Percentiles rank a stretch among this genome's conserved stretches.
Evolutionary conservation across 2,329 filamentous ascomycete genomes (phyloP).

Genomic region (Fusarium multiceps): DNA sequence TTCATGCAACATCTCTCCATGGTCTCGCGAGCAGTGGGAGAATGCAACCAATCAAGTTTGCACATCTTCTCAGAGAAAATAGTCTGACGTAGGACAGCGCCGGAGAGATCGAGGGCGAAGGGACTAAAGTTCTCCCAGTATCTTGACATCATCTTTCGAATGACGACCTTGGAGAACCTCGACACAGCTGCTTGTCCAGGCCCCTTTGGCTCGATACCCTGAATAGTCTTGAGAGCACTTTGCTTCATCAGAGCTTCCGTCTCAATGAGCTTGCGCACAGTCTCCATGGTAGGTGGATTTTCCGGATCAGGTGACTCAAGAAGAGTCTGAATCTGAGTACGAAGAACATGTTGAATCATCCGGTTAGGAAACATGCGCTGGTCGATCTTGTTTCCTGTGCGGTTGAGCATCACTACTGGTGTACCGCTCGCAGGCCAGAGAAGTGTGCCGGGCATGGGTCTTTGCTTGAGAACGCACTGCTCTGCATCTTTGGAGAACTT

Average conservation of each 20-base stretch:
- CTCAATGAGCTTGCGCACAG: slow-evolving; percentile 61
- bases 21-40: slow-evolving; percentile 70
- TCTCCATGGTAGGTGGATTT: slow-evolving; percentile 58
- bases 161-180: slow-evolving; percentile 54
- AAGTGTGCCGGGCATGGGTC: slow-evolving; percentile 76
- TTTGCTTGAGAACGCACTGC: slow-evolving; percentile 53
- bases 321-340: slow-evolving; percentile 55
- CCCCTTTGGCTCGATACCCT: slow-evolving; percentile 22
- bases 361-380: slow-evolving; percentile 67
- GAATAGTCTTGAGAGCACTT: slow-evolving; percentile 21
- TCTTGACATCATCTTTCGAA: slow-evolving; percentile 75
- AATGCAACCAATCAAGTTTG: slow-evolving; percentile 81
- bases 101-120: slow-evolving; percentile 73
- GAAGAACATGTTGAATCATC: slow-evolving; percentile 61
- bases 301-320: slow-evolving; percentile 44
- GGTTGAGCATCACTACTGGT: slow-evolving; percentile 47
- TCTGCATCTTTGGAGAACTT: slow-evolving; percentile 69
- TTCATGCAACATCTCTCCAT: slow-evolving; percentile 73
- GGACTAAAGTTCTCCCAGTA: slow-evolving; percentile 76
- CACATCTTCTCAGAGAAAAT: slow-evolving; percentile 79
- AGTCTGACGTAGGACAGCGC: slow-evolving; percentile 74
- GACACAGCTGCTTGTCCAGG: not conserved
- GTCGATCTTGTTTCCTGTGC: not conserved
- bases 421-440: slow-evolving; percentile 65
- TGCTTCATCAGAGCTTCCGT: slow-evolving; percentile 57